Evolutionary conservation across 495 filamentous ascomycete species (phyloP).

Genomic region (Aspergillus leporis): DNA sequence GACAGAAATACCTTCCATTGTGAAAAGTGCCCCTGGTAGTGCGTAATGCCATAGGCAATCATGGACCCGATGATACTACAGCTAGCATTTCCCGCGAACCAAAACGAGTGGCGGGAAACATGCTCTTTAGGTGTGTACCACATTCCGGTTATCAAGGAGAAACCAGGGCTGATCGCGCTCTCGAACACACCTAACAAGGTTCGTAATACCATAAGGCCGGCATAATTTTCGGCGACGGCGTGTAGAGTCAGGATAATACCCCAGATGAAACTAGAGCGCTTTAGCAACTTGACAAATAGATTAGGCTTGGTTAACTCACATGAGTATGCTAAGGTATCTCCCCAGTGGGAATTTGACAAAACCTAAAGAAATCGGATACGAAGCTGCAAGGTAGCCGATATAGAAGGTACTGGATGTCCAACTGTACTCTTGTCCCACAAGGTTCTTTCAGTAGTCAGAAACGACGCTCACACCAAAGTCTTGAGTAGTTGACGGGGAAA

Average conservation of each 20-base stretch:
- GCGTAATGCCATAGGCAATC: constrained; percentile 48
- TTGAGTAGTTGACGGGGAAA: no score
- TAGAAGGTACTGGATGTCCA: constrained; percentile 41
- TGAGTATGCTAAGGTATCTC: constrained; percentile 17
- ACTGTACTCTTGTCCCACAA: constrained; percentile 48
- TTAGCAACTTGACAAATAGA: neutral
- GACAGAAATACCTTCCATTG: constrained; percentile 44
- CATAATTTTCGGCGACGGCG: constrained; percentile 46
- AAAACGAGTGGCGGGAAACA: constrained; percentile 49
- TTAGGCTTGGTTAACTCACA: constrained; percentile 6
- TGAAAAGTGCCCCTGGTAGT: constrained; percentile 37
- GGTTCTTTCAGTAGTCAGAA: constrained; percentile 15
- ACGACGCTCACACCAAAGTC: neutral
- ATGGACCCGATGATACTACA: constrained; percentile 50
- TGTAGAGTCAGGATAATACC: constrained; percentile 48
- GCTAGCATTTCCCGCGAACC: constrained; percentile 51
- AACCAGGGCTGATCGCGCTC: constrained; percentile 31
- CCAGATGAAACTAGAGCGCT: constrained; percentile 27
- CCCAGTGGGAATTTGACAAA: constrained; percentile 19
- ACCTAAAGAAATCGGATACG: constrained; percentile 36
- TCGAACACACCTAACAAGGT: constrained; percentile 51
- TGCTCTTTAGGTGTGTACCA: constrained; percentile 50
- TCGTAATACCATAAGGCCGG: constrained; percentile 45
- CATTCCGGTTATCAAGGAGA: constrained; percentile 31
- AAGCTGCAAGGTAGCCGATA: constrained; percentile 24